These are phyloP conservation scores for Trichoderma koningii DNA, from an alignment of 2,329 filamentous ascomycete species.

Conservation along the genomic window DNA sequence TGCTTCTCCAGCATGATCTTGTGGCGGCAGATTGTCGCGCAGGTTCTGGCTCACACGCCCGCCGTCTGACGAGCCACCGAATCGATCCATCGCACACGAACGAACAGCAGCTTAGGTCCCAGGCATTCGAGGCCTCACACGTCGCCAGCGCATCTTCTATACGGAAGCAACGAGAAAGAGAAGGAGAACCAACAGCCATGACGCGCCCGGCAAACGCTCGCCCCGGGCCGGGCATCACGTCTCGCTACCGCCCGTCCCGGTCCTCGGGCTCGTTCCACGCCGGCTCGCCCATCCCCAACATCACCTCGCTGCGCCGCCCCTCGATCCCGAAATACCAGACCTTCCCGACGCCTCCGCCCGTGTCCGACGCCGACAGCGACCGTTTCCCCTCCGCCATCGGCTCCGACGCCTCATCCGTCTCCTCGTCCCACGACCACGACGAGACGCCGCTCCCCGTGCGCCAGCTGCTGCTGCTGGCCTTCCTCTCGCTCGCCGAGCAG, in stretches of 20 bases:
- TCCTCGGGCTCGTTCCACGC: conserved; percentile 56
- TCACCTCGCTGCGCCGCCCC: conserved; percentile 42
- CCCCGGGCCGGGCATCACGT: background rate
- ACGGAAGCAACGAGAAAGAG: background rate
- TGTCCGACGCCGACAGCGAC: conserved; percentile 36
- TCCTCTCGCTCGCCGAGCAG: conserved; percentile 91
- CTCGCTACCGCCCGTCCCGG: conserved; percentile 39
- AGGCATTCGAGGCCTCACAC: background rate
- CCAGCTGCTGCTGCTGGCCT: conserved; percentile 81
- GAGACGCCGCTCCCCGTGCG: conserved; percentile 77
- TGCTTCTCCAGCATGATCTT: conserved; percentile 21
- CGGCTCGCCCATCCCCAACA: conserved; percentile 50
- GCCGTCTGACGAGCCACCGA: conserved; percentile 19
- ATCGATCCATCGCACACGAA: background rate
- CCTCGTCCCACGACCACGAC: conserved; percentile 44
- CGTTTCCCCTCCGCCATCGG: conserved; percentile 21
- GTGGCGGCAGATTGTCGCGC: conserved; percentile 27
- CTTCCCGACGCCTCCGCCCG: conserved; percentile 74
- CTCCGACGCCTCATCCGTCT: conserved; percentile 33
- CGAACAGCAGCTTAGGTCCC: background rate
- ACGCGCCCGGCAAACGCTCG: conserved; percentile 18
- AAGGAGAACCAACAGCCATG: background rate
- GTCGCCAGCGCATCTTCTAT: no score
- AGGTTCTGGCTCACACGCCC: conserved; percentile 27
- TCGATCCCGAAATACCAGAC: conserved; percentile 71